These are phyloP conservation scores for Scytalidium lignicola DNA, from an alignment of 2,329 filamentous ascomycete genomes.

Conservation along the genomic window DNA sequence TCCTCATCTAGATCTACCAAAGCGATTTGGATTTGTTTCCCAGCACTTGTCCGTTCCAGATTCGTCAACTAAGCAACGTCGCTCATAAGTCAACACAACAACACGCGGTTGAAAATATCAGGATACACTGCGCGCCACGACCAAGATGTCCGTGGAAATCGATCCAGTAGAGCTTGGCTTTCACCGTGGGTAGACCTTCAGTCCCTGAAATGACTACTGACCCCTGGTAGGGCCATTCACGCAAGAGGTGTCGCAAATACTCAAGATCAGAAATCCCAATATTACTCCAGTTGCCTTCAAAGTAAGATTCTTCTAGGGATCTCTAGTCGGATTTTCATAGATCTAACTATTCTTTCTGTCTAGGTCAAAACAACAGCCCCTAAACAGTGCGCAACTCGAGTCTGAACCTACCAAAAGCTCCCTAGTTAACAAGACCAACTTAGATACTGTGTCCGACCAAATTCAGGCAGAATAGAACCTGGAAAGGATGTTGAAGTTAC, in stretches of 20 bases:
- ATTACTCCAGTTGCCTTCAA: conserved; percentile 63
- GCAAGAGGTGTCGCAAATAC: conserved; percentile 57
- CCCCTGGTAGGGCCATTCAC: conserved; percentile 57
- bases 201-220: background rate
- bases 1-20: background rate
- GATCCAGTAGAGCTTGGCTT: conserved; percentile 89
- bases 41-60: background rate
- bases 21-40: background rate
- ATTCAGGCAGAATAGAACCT: conserved; percentile 92
- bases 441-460: conserved; percentile 96
- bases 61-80: conserved; percentile 1
- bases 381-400: conserved; percentile 71
- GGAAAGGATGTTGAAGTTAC: conserved; percentile 88
- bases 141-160: conserved; percentile 86
- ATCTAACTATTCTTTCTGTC: conserved; percentile 21
- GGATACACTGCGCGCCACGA: conserved; percentile 25
- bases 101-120: background rate
- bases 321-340: background rate
- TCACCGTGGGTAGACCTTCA: conserved; percentile 60
- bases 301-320: conserved; percentile 39
- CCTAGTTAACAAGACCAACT: conserved; percentile 19
- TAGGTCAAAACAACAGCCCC: conserved; percentile 98
- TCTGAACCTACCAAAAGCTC: background rate
- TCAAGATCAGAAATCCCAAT: conserved; percentile 62
- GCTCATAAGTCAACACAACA: conserved; percentile 9